A percentile compares a stretch with the other conserved stretches of the same genome.
phyloP scores from a whole-genome alignment of 352 stramenopile genomes.

The Pythium sp. region DNA sequence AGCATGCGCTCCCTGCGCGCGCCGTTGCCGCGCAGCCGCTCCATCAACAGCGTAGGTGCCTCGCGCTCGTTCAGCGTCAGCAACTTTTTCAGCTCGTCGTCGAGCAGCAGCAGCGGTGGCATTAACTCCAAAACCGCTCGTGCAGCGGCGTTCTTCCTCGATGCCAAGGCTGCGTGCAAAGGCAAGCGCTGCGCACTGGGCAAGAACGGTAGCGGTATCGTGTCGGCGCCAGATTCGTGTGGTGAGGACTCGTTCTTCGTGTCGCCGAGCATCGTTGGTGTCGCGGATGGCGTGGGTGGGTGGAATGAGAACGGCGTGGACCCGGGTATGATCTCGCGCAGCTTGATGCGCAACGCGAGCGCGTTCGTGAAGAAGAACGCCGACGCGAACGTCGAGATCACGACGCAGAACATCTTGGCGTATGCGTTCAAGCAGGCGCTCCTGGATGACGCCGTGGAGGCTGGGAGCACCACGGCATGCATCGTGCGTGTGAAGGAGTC shows the following conservation, averaged over 20 bases:
- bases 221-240: constrained; percentile 45
- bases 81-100: constrained; percentile 17
- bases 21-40: constrained; percentile 11
- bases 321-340: constrained; percentile 71
- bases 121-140: constrained; percentile 16
- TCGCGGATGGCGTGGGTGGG: constrained; percentile 71
- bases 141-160: constrained; percentile 59
- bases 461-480: constrained; percentile 72
- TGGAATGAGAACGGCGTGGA: constrained; percentile 85
- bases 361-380: constrained; percentile 41
- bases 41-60: constrained; percentile 10
- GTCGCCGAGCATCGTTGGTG: constrained; percentile 54
- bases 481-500: constrained; percentile 65
- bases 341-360: constrained; percentile 65
- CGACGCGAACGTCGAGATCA: constrained; percentile 26
- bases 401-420: constrained; percentile 52
- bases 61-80: constrained; percentile 20
- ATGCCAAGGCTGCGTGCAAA: constrained; percentile 69
- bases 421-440: constrained; percentile 61
- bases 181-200: constrained; percentile 60
- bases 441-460: constrained; percentile 66
- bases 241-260: constrained; percentile 81
- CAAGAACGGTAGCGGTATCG: constrained; percentile 44
- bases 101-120: constrained; percentile 17
- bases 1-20: constrained; percentile 25